phyloP scores from a whole-genome alignment of 306 rosid genomes.

The Carpinus fangiana region DNA sequence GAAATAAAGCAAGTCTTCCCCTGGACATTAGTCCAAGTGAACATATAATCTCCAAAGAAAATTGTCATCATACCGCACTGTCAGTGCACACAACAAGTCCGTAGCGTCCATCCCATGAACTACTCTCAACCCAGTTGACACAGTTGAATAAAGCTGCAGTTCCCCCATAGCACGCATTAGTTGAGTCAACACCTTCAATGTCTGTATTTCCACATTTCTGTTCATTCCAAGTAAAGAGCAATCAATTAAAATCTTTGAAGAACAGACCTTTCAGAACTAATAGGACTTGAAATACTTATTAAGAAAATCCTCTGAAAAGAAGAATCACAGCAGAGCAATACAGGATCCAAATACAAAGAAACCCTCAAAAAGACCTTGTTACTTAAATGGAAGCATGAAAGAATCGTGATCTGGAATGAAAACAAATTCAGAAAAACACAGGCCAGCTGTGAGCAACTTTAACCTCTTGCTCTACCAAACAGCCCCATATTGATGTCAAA shows the following conservation, averaged over 20 bases:
- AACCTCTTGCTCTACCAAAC: slow-evolving; percentile 16
- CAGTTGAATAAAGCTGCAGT: slow-evolving; percentile 97
- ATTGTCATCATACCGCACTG: slow-evolving; percentile 74
- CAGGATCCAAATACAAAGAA: background rate
- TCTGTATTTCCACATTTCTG: slow-evolving; percentile 90
- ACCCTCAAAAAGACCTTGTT: background rate
- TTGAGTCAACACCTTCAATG: slow-evolving; percentile 94
- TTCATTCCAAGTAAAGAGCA: slow-evolving; percentile 27
- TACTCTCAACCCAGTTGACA: slow-evolving; percentile 98
- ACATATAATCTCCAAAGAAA: slow-evolving; percentile 18
- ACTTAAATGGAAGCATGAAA: slow-evolving; percentile 3
- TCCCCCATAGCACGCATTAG: slow-evolving; percentile 98
- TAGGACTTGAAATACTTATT: background rate
- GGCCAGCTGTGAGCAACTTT: slow-evolving; percentile 16
- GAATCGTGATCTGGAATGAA: slow-evolving; percentile 2
- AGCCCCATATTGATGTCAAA: background rate
- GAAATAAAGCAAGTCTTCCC: slow-evolving; percentile 14
- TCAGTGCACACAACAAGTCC: slow-evolving; percentile 98
- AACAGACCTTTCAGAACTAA: background rate
- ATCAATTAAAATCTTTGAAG: background rate
- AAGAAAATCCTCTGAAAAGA: background rate
- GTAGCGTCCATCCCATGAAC: slow-evolving; percentile 98
- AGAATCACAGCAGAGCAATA: background rate
- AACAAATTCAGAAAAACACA: slow-evolving; percentile 18
- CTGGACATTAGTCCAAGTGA: slow-evolving; percentile 23